Evolutionary conservation across 2,329 filamentous ascomycete species (phyloP), one percentile per base, ranked within the genome.

Genomic region (Pseudocercospora musae): DNA sequence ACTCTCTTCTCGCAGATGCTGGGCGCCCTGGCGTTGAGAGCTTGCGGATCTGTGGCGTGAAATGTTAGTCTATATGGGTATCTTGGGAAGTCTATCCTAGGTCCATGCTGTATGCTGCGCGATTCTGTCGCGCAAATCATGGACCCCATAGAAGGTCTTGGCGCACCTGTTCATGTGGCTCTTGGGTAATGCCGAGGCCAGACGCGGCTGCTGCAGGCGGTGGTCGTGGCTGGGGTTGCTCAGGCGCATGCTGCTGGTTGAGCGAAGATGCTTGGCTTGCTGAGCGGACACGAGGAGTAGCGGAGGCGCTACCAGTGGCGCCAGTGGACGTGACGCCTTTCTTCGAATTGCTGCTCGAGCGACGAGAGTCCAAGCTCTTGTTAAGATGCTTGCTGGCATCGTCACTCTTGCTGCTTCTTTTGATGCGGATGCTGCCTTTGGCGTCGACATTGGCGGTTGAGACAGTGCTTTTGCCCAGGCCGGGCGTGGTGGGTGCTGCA

Each of bases 381-480:
- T 89, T 93, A 13, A 84, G 77, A 55, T 80, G 80, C 69, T 80
- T 82, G 61, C 78, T 80, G 29, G 80, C 82, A 60, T 82, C 66
- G 71, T 77, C 58, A 63, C 73, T 53, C 76, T 78, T 57, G 74
- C 75, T 66, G 75, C 77, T 77, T 62, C 78, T 77, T 40, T 79
- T 78, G 60, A 76, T 75, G 63, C 79, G 77, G 66, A 82, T 74
- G 54, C 78, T 92, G 18, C 91, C 95, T 72, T 88, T 89, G 1
- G 92, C 95, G 74, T 95, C 92, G 42, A 97, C 90, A 58, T 89
- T 89, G 66, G 91, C 92, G 42, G 91, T 89, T 11, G 92, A 92
- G 15, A 97, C 93, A 0, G 95, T 98, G 67, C 89, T 93, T 76
- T 96, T 96, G 42, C 91, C 91, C 59, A 96, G 84, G 0, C 94